Conservation (phyloP, 176 grass and related monocot species). For the Ananas comosus region DNA sequence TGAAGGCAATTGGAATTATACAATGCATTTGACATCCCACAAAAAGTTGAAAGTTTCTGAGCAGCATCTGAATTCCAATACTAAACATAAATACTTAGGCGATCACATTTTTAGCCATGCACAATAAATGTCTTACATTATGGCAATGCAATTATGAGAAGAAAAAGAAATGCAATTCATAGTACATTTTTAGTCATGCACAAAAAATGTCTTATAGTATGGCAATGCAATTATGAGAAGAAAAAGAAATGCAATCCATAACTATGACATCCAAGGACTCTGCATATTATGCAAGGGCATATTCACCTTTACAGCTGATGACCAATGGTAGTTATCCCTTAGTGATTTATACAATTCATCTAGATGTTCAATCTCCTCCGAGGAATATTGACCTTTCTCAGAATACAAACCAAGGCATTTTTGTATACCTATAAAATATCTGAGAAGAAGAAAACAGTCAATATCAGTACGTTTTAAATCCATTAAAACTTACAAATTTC, state of each 20-base stretch:
- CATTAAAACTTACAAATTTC: neutral
- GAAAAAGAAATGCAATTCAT: slow-evolving; percentile 5
- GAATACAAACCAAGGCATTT: slow-evolving; percentile 77
- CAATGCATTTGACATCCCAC: no score
- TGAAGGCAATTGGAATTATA: no score
- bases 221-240: neutral
- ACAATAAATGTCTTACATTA: no score
- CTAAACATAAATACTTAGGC: no score
- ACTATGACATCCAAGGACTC: slow-evolving; percentile 1
- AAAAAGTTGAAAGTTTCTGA: no score
- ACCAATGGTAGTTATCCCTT: slow-evolving; percentile 71
- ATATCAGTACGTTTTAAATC: neutral
- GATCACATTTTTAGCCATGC: no score
- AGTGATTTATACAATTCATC: slow-evolving; percentile 72
- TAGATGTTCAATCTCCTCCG: slow-evolving; percentile 62
- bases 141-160: neutral
- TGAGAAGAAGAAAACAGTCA: slow-evolving; percentile 27
- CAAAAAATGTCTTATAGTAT: no score
- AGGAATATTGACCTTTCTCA: slow-evolving; percentile 71
- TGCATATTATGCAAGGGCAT: neutral
- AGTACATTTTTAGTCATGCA: no score
- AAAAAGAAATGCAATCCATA: slow-evolving; percentile 7
- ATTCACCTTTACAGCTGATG: slow-evolving; percentile 93
- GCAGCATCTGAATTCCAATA: no score
- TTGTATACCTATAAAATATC: slow-evolving; percentile 86